Base-by-base conservation (phyloP, 2,329 filamentous ascomycete genomes). In the Penicillium sp. region DNA sequence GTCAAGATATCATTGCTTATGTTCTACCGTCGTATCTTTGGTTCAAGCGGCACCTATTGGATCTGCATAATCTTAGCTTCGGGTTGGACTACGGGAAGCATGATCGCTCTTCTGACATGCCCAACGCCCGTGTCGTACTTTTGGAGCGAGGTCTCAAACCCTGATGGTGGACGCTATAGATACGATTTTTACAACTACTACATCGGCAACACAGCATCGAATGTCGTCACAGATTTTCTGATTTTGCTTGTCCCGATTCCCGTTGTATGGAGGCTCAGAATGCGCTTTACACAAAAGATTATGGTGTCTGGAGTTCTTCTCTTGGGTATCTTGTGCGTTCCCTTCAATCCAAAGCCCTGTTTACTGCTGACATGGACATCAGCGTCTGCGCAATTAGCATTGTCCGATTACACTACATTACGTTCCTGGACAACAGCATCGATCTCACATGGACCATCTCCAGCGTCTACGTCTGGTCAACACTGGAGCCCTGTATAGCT, bases 1-100 rank as follows among this genome's bases (percentile, higher is more conserved):
- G 65, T 59, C 46, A 62, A 64, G 42, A 16, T 62, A 11, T 67
- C 63, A 4, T 64, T 68, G n/a, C 46, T 67, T 3, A 56, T 60
- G 37, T 67, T 68, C 55, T 68, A 68, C 31, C 55, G 59, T 26
- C 59, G 65, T 6, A 59, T 68, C 24, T 65, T 68, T 19, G 53
- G 56, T 14, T 29, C 27, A 29, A 57, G 27, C 27, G 27, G 27
- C 27, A 29, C 9, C 27, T 29, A 29, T 29, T 29, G 27, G 27
- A 29, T 29, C 27, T 29, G 27, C 27, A 11, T 29, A 29, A 29
- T 29, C 27, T 29, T 29, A 29, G 27, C 27, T 29, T 29, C 27
- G 7, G 27, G 27, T 29, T 29, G 27, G 27, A 29, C 27, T 3
- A 29, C 10, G 9, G 27, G 27, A 29, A 29, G 27, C 27, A 29